phyloP scores from a whole-genome alignment of 257 asterid species.

The Jasminum sambac region DNA sequence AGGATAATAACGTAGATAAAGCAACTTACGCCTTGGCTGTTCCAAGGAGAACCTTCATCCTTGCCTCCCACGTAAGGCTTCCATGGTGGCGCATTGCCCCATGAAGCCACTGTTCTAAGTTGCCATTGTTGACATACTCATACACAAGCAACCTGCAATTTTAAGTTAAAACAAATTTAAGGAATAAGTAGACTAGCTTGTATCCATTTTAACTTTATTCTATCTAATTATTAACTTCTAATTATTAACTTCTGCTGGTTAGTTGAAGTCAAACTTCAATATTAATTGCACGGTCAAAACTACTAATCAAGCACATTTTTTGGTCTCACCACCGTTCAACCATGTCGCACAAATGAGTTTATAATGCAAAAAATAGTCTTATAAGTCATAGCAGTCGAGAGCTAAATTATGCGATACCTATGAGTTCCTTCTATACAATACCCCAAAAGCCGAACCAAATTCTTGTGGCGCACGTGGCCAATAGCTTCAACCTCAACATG shows the following conservation, averaged over 20 bases:
- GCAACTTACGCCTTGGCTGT: slow-evolving; percentile 96
- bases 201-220: no score
- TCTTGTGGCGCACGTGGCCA: slow-evolving; percentile 93
- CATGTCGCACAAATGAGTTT: not conserved
- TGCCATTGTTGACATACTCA: slow-evolving; percentile 86
- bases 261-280: no score
- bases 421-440: slow-evolving; percentile 98
- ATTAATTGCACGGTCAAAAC: no score
- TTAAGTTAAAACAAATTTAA: slow-evolving; percentile 13
- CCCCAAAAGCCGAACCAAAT: slow-evolving; percentile 93
- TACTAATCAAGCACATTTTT: no score
- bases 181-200: not conserved
- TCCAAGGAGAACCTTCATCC: slow-evolving; percentile 87
- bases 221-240: no score
- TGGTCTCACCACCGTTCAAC: no score
- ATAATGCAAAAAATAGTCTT: not conserved
- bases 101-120: slow-evolving; percentile 97
- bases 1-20: slow-evolving; percentile 11
- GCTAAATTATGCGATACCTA: slow-evolving; percentile 46
- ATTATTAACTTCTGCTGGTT: no score
- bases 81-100: slow-evolving; percentile 97
- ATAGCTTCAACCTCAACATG: slow-evolving; percentile 96
- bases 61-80: slow-evolving; percentile 91
- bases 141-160: slow-evolving; percentile 71
- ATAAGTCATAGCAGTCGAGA: not conserved